Conservation (phyloP, 2,329 filamentous ascomycete genomes). For the Cordyceps fumosorosea region DNA sequence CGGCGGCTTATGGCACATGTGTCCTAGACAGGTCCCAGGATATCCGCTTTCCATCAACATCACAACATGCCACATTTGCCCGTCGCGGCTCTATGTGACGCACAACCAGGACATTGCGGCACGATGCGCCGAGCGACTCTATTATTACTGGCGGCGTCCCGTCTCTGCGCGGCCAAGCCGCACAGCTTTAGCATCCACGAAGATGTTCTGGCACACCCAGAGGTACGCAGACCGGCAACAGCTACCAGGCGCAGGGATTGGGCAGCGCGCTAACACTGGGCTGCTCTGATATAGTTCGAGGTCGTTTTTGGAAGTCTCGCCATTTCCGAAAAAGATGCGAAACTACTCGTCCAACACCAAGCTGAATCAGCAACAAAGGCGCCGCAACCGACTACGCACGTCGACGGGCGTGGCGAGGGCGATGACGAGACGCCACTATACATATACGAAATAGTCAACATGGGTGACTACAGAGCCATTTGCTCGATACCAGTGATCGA, state of each 20-base stretch:
- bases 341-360: slow-evolving; percentile 43
- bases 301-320: slow-evolving; percentile 68
- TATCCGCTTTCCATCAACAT: background rate
- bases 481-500: slow-evolving; percentile 73
- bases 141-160: slow-evolving; percentile 37
- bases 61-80: background rate
- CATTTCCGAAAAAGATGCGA: slow-evolving; percentile 64
- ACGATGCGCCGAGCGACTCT: slow-evolving; percentile 46
- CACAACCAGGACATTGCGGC: slow-evolving; percentile 18
- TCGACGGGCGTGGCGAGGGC: slow-evolving; percentile 19
- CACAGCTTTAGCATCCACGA: slow-evolving; percentile 77
- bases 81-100: slow-evolving; percentile 12
- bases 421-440: slow-evolving; percentile 26
- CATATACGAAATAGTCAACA: slow-evolving; percentile 68
- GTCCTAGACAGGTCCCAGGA: background rate
- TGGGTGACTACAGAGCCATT: slow-evolving; percentile 67
- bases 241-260: background rate
- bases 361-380: slow-evolving; percentile 35
- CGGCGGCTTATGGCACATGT: slow-evolving; percentile 1
- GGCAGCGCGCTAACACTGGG: background rate
- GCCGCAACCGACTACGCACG: slow-evolving; percentile 31
- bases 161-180: slow-evolving; percentile 42
- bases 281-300: slow-evolving; percentile 56
- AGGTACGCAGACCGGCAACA: slow-evolving; percentile 47
- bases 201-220: slow-evolving; percentile 79